These are phyloP conservation scores for Leishmania guyanensis DNA, from an alignment of 208 protist species.

Conservation along the genomic window DNA sequence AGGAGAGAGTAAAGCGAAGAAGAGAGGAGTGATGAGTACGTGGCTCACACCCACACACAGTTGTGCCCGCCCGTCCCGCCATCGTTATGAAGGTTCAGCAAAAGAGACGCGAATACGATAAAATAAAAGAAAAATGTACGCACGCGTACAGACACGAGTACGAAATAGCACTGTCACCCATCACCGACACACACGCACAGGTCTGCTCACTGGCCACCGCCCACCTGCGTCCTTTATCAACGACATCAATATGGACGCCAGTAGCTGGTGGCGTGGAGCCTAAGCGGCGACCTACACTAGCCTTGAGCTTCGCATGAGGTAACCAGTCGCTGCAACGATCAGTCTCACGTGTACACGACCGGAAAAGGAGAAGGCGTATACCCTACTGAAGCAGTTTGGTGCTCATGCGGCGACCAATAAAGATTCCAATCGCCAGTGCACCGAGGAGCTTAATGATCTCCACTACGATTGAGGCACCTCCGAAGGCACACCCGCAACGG, in stretches of 20 bases:
- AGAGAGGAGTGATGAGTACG: neutral
- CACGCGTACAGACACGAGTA: neutral
- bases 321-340: neutral
- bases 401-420: constrained; percentile 36
- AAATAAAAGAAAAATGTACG: neutral
- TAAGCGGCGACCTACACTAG: neutral
- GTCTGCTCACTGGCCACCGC: neutral
- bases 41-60: neutral
- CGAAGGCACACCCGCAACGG: neutral
- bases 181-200: neutral
- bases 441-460: constrained; percentile 24
- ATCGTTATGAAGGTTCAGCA: too few species aligned
- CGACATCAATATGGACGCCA: neutral
- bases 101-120: too few species aligned
- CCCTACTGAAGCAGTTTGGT: constrained; percentile 35
- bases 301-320: neutral
- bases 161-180: neutral
- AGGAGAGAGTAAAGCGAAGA: neutral
- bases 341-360: neutral
- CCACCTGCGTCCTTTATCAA: neutral
- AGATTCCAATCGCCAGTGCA: constrained; percentile 27
- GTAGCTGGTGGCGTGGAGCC: too few species aligned
- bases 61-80: too few species aligned
- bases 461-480: constrained; percentile 14
- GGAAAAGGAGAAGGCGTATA: too few species aligned